Evolutionary conservation across 2,329 filamentous ascomycete genomes (phyloP), one percentile per base, ranked within the genome.

Genomic region (Diaporthe ilicicola): DNA sequence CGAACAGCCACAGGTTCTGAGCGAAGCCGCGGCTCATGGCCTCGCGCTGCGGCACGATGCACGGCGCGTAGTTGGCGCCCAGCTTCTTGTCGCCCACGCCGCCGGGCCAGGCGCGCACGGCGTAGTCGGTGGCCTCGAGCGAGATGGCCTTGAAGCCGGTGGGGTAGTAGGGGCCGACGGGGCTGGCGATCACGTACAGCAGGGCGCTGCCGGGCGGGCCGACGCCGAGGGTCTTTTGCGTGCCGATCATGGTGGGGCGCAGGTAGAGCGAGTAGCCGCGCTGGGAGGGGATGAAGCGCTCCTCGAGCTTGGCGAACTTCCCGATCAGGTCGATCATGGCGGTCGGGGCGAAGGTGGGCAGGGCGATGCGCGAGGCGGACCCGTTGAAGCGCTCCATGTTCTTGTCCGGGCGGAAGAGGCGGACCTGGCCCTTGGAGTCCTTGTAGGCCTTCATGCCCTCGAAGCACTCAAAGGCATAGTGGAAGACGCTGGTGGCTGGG

Each of bases 381-480:
- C 92, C 94, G 87, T 98, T 99, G 82, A 99, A 84, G 73, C 96
- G 92, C 74, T 87, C 91, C 95, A 98, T 98, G 87, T 99, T 99
- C 88, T 90, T 96, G 81, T 97, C 92, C 2, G 96, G 96, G 42
- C 96, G 90, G 88, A 99, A 99, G 68, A 99, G 87, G 69, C 95
- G 91, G 76, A 97, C 89, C 72, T 91, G 85, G 76, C 94, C 94
- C 53, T 89, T 80, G 77, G 88, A 90, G 84, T 97, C 94, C 83
- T 95, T 97, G 88, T 99, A 99, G 72, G 96, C 96, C 87, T 99
- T 99, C 94, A 98, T 97, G 76, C 96, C 96, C 86, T 99, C 96
- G 83, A 99, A 99, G 82, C 93, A 96, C 83, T 97, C 94, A 80
- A 98, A 98, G 61, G 94, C 96, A 83, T 99, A 99, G 88, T 99